Base-by-base conservation (phyloP, 2,329 filamentous ascomycete species). In the Cryphonectria radicalis region DNA sequence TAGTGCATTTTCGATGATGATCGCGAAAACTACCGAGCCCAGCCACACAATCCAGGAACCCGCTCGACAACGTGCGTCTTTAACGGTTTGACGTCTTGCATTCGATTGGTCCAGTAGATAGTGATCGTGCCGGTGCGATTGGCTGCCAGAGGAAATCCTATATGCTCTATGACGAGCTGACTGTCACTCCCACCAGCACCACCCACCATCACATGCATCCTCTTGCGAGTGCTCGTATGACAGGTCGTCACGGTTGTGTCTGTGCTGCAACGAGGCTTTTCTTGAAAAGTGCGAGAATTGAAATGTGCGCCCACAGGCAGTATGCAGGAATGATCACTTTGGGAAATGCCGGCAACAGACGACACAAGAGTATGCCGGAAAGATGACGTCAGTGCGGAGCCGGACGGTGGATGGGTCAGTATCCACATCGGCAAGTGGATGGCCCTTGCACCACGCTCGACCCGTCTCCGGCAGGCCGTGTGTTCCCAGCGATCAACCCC, bases 381-480 rank as follows among this genome's bases (percentile, higher is more conserved):
- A 28, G 8, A 53, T 71, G 70, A 71, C 70, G 70, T 71, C 70
- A 71, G 70, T 57, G 67, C 69, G 70, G 70, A 63, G 40, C 70
- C 62, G 32, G 32, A 42, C 32, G 35, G 55, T 69, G 55, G 67
- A 60, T 63, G 63, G n/a, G 22, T 4, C 25, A 59, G 25, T 17
- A 17, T 59, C 55, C 55, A 59, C 55, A 32, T 59, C 55, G 55
- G 55, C 55, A 59, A 32, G 13, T 59, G 25, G 28, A 59, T 6
- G 25, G 25, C 28, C 55, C 11, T 17, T 7, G 25, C 5, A 59
- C 55, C 55, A 28, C 28, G 55, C 25, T 59, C 25, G 25, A 59
- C 25, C 40, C 28, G 63, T 43, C 14, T 28, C 62, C 62, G 37
- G n/a, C 17, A 64, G 35, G 14, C 43, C 50, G 43, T 53, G 32